phyloP scores from a whole-genome alignment of 441 rosid genomes.

The Populus hybrid region DNA sequence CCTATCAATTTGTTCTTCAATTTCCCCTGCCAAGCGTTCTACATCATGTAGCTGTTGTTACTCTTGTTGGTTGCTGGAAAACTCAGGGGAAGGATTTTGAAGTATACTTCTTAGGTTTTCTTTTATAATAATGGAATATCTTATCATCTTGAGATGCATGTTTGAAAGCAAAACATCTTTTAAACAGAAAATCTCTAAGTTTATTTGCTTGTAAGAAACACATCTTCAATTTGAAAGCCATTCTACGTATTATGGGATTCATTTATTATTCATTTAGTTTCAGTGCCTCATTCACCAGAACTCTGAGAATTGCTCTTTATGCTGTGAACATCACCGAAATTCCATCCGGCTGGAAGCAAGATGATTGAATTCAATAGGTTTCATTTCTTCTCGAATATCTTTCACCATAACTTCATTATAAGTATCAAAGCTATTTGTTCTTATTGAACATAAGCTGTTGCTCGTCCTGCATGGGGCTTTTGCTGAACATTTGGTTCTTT shows the following conservation, averaged over 20 bases:
- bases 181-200: background rate
- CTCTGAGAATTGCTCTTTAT: background rate
- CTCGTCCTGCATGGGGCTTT: background rate
- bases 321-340: background rate
- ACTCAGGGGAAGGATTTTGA: background rate
- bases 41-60: background rate
- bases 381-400: background rate
- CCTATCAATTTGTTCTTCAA: no score
- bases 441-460: background rate
- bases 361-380: background rate
- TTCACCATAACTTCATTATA: background rate
- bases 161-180: background rate
- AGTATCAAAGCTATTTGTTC: background rate
- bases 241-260: background rate
- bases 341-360: conserved; percentile 1
- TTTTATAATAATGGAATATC: background rate
- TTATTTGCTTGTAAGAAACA: background rate
- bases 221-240: background rate
- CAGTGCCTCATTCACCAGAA: background rate
- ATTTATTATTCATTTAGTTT: background rate
- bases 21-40: no score
- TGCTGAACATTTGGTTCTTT: background rate
- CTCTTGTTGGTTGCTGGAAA: background rate
- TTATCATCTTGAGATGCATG: background rate
- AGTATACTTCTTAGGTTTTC: background rate